phyloP scores from a whole-genome alignment of 2,329 filamentous ascomycete genomes.

The Fusarium albidum region DNA sequence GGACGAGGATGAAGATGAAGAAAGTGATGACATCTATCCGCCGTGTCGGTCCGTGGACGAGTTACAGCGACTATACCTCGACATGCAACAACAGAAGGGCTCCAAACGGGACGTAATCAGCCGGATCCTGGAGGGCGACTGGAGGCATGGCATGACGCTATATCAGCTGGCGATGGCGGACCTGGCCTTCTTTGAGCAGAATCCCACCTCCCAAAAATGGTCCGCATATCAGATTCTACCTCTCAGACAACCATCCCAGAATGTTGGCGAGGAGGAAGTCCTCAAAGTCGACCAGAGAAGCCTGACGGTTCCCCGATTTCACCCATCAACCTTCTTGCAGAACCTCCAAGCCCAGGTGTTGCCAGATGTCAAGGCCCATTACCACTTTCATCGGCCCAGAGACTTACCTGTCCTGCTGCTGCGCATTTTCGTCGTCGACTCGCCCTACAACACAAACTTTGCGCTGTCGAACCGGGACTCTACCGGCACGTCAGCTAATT shows the following conservation, averaged over 20 bases:
- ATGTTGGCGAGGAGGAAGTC: slow-evolving; percentile 50
- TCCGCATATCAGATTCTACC: slow-evolving; percentile 67
- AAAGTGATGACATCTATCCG: slow-evolving; percentile 73
- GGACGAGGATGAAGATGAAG: slow-evolving; percentile 60
- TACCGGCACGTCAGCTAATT: slow-evolving; percentile 51
- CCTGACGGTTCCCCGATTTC: slow-evolving; percentile 72
- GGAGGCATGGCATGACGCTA: slow-evolving; percentile 69
- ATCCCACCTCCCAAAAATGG: slow-evolving; percentile 71
- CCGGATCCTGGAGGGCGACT: slow-evolving; percentile 73
- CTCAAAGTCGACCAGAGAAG: slow-evolving; percentile 55
- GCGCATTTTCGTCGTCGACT: slow-evolving; percentile 82
- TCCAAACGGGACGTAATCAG: slow-evolving; percentile 70
- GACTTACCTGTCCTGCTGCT: slow-evolving; percentile 75
- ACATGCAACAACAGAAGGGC: slow-evolving; percentile 67
- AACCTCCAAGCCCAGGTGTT: slow-evolving; percentile 78
- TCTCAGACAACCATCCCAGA: slow-evolving; percentile 51
- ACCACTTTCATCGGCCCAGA: slow-evolving; percentile 77
- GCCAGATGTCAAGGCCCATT: slow-evolving; percentile 84
- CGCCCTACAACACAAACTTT: slow-evolving; percentile 75
- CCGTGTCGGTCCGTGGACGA: slow-evolving; percentile 71
- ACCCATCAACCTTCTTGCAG: slow-evolving; percentile 80
- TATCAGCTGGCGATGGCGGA: slow-evolving; percentile 77
- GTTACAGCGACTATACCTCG: slow-evolving; percentile 70
- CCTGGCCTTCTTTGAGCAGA: slow-evolving; percentile 71
- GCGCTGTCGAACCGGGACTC: slow-evolving; percentile 48